Evolutionary conservation across 2,329 filamentous ascomycete genomes (phyloP), one percentile per base, ranked within the genome.

Genomic region (Phyllosticta ampelicida): DNA sequence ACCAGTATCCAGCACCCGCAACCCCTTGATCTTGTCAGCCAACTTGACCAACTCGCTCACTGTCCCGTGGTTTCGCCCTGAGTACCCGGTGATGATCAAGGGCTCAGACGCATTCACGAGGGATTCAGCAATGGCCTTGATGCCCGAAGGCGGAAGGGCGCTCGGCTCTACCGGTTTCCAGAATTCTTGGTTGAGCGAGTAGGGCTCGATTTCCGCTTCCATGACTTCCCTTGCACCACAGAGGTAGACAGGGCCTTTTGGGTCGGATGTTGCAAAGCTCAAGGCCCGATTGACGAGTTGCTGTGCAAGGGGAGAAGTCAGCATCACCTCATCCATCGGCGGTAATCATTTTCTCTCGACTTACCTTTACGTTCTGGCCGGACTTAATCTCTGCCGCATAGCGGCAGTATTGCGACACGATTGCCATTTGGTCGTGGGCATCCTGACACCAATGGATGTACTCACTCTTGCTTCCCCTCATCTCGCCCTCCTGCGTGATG

Each of bases 371-470:
- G 66, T 95, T 95, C 67, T 82, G 82, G 16, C 89, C 89, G 2
- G 86, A 86, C 74, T 90, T 91, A 71, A 95, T 85, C 74, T 95
- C 90, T 3, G 80, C 89, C 0, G 85, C 75, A 67, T 94, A 95
- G 9, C 90, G 81, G 69, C 90, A 95, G 71, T 95, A 95, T 74
- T 95, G 90, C 0, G 82, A 77, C 3, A 95, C 76, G 60, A 95
- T 91, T 65, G 84, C 80, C 69, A 86, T 89, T 70, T 92, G 89
- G 65, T 92, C 87, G 0, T 86, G 87, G 2, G 90, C 86, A 70
- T 92, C 87, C 66, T 92, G 88, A 29, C 91, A 86, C 87, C 88
- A 92, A 70, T 92, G 88, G 64, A 90, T 91, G 69, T 89, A 91
- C 71, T 92, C 89, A 1, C 87, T 90, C 56, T 88, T 64, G 62